phyloP scores from a whole-genome alignment of 139 green algal genomes.

The Dunaliella sp. region DNA sequence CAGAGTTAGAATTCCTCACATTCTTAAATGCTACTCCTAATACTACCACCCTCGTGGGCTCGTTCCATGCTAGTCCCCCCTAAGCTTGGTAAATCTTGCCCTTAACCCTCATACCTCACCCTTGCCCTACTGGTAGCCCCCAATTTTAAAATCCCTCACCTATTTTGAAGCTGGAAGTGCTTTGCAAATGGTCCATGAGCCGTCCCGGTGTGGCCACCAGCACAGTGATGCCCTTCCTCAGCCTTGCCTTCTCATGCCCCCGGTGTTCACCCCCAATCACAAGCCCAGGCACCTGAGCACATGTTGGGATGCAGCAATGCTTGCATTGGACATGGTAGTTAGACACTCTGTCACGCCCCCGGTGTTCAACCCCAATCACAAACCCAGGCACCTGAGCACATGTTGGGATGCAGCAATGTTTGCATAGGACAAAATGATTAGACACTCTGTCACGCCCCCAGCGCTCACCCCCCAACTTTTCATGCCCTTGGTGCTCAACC shows the following conservation, averaged over 20 bases:
- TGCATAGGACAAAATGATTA: neutral
- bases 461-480: conserved; percentile 94
- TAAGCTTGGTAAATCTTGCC: too few species aligned
- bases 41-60: too few species aligned
- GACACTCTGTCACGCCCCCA: conserved; percentile 64
- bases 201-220: conserved; percentile 85
- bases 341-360: conserved; percentile 63
- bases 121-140: too few species aligned
- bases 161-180: conserved; percentile 68
- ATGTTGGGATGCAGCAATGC: neutral
- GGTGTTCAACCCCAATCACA: conserved; percentile 85
- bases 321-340: neutral
- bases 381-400: conserved; percentile 33
- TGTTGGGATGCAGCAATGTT: neutral
- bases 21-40: too few species aligned
- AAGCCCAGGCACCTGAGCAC: conserved; percentile 33
- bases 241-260: conserved; percentile 89
- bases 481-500: too few species aligned
- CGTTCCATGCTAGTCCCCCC: too few species aligned
- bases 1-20: too few species aligned
- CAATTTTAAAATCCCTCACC: too few species aligned
- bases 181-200: conserved; percentile 92
- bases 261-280: conserved; percentile 87
- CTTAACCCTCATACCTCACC: too few species aligned
- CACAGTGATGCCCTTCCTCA: conserved; percentile 87